Base-by-base conservation (phyloP, 352 stramenopile genomes). In the Peronosclerospora sorghi region DNA sequence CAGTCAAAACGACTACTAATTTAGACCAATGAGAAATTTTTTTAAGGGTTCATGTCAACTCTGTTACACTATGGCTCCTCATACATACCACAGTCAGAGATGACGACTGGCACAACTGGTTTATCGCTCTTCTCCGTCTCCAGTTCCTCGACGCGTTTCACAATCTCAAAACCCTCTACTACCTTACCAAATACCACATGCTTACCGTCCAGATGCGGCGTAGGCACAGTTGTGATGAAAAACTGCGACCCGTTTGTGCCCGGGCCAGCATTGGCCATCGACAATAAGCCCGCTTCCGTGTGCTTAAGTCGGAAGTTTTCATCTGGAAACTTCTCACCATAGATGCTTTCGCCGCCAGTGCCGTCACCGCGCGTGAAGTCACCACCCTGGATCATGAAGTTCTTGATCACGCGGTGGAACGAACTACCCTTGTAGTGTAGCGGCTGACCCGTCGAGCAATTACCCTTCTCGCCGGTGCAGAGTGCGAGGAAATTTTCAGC, bases 231-330 rank as follows among this genome's bases (percentile, higher is more conserved):
- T 62, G 83, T 94, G 60, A 98, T 86, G 68, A 98, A 98, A 68
- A 98, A 98, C 83, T 98, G 94, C 44, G 86, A 97, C 36, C 94
- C 90, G 63, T 98, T 98, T 45, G 94, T 97, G 61, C 90, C 86
- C 26, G 94, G 92, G 15, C 94, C 93, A 8, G 90, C 83, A 73
- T 98, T 98, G 1, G 94, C 94, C 94, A 98, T 98, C 28, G 89
- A 97, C 38, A 98, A 62, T 41, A 97, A 75, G 13, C 94, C 96
- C 35, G 83, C 64, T 48, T 96, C 84, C 52, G 86, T 96, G 72
- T 99, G 96, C 59, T 96, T 97, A 32, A 98, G 68, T n/a, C 72
- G 59, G 65, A 98, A 98, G 75, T 98, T 99, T 68, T 99, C 95
- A 67, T 98, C 95, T 28, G 70, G 75, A 69, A 97, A 96, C 59